Percentiles rank a stretch among this genome's conserved stretches.
Conservation (phyloP, 2,329 filamentous ascomycete genomes). For the Aspergillus eucalypticola region DNA sequence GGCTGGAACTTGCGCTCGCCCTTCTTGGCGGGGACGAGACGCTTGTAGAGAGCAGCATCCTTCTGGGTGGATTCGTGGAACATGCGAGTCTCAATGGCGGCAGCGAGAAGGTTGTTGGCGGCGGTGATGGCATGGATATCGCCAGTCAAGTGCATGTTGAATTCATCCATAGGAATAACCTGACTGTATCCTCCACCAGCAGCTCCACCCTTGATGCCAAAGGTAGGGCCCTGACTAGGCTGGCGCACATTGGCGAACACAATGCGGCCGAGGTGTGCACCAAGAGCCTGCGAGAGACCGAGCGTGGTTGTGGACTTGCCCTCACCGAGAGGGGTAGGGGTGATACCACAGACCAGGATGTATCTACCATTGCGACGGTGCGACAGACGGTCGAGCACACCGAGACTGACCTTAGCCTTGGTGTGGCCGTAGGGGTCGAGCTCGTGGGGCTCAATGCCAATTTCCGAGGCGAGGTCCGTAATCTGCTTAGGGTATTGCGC, state of each 20-base stretch:
- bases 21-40: conserved; percentile 86
- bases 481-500: conserved; percentile 91
- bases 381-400: conserved; percentile 75
- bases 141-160: conserved; percentile 95
- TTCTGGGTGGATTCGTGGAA: conserved; percentile 98
- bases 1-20: conserved; percentile 83
- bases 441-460: conserved; percentile 85
- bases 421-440: conserved; percentile 91
- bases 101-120: conserved; percentile 94
- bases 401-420: conserved; percentile 92
- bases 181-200: conserved; percentile 98
- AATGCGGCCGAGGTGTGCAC: conserved; percentile 81
- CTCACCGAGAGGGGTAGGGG: conserved; percentile 92
- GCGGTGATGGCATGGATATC: conserved; percentile 97
- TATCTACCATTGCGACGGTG: conserved; percentile 90
- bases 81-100: conserved; percentile 95
- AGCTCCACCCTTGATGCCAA: conserved; percentile 97
- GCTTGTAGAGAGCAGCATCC: conserved; percentile 80
- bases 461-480: conserved; percentile 76
- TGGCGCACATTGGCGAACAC: conserved; percentile 97
- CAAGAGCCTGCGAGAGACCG: conserved; percentile 88
- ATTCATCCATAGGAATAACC: conserved; percentile 99
- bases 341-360: conserved; percentile 91
- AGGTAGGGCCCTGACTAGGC: conserved; percentile 94
- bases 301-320: conserved; percentile 98